Conservation (phyloP, 768 basidiomycete genomes). For the Artomyces pyxidatus region DNA sequence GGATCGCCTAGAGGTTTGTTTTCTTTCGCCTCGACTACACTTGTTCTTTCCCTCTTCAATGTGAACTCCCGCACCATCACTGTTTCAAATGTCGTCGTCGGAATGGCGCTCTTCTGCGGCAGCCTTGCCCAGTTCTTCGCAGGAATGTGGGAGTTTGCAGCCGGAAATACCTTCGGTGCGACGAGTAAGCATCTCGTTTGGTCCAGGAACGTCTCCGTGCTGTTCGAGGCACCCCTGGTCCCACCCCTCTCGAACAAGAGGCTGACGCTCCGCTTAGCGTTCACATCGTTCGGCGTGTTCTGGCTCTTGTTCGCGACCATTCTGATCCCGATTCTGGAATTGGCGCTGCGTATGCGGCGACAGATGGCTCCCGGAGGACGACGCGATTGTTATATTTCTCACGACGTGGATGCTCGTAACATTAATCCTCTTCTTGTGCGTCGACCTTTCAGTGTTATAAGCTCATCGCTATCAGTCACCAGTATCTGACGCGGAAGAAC, state of each 20-base stretch:
- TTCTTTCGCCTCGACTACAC: constrained; percentile 80
- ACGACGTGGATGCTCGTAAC: constrained; percentile 70
- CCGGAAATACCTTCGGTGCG: constrained; percentile 63
- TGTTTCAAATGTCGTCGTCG: constrained; percentile 65
- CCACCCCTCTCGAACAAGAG: no score
- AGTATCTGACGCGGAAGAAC: constrained; percentile 41
- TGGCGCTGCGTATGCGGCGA: constrained; percentile 40
- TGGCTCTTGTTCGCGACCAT: constrained; percentile 80
- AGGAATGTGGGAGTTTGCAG: constrained; percentile 66
- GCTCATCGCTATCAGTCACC: no score
- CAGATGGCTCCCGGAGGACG: constrained; percentile 17
- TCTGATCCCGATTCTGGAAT: constrained; percentile 67
- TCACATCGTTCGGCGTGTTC: constrained; percentile 79
- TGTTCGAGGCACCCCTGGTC: constrained; percentile 44
- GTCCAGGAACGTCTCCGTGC: no score
- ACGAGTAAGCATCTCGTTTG: no score
- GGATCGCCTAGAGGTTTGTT: constrained; percentile 80
- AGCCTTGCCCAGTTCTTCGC: constrained; percentile 82
- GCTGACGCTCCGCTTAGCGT: constrained; percentile 55
- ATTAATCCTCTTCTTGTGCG: constrained; percentile 53
- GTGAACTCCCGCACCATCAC: constrained; percentile 44
- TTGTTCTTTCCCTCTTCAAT: constrained; percentile 74
- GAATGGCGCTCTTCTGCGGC: constrained; percentile 81
- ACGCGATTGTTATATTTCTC: constrained; percentile 70
- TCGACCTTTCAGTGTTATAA: no score